Base-by-base conservation (phyloP, 495 filamentous ascomycete species). In the Sordaria brevicollis region DNA sequence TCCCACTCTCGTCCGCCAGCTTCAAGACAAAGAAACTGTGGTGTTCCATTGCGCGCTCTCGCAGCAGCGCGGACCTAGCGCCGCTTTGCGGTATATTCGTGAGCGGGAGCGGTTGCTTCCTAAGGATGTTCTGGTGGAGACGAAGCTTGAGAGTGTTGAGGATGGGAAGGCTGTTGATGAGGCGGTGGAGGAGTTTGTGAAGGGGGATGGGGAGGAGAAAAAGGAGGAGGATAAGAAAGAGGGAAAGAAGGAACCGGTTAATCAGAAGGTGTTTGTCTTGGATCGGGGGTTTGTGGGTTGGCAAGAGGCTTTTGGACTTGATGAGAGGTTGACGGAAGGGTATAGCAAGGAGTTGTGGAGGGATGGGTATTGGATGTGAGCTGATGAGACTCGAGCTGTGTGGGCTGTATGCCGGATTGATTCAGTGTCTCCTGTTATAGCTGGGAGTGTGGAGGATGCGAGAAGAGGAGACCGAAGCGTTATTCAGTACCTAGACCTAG, bases 11-110 rank as follows among this genome's bases (percentile, higher is more conserved):
- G 86, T 96, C 4, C 90, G 91, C 67, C 89, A 86, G 68, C 87
- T 97, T 35, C 79, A 89, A 70, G 89, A 91, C 76, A 93, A 92
- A 75, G 86, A 96, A 54, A 89, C 84, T 43, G 92, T 99, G 29
- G 88, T 99, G 19, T 99, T 99, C 79, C 96, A 99, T 81, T 99
- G 95, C 80, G 90, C 92, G n/a, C 82, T 98, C 35, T 93, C 90
- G 72, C 95, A 98, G 82, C 91, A 95, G 81, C 86, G 95, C 4
- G 92, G 92, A 0, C 92, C 92, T 2, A 79, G 80, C 34, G 91
- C 92, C 39, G 92, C 92, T 11, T 74, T 91, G 69, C 74, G 81
- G 75, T 94, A 94, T 75, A 71, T 93, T 71, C 81, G 89, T 29
- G 90, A 90, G 79, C 83, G 87, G 67, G 84, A 88, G 68, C 77